phyloP scores from a whole-genome alignment of 352 stramenopile species.

The Pythium inflatum region DNA sequence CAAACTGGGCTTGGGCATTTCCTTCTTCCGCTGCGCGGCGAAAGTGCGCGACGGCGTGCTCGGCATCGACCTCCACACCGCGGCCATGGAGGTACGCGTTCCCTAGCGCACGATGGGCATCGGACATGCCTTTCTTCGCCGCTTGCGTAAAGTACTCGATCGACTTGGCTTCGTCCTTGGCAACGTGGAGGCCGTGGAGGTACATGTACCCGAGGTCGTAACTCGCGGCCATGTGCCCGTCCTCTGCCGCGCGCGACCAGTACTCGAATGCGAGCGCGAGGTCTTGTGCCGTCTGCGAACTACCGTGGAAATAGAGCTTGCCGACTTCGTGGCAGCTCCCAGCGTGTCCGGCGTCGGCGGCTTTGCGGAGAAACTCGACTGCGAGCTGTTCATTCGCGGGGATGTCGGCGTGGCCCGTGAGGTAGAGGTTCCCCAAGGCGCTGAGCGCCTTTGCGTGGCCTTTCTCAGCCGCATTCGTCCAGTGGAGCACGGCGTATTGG shows the following conservation, averaged over 20 bases:
- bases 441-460: constrained; percentile 76
- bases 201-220: constrained; percentile 83
- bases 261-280: constrained; percentile 55
- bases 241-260: constrained; percentile 62
- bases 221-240: constrained; percentile 70
- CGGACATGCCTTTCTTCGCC: constrained; percentile 65
- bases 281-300: constrained; percentile 37
- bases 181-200: constrained; percentile 68
- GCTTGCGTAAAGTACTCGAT: constrained; percentile 65
- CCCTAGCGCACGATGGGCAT: constrained; percentile 67
- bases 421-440: constrained; percentile 72
- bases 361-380: constrained; percentile 59
- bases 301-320: constrained; percentile 72
- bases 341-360: constrained; percentile 68
- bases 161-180: constrained; percentile 54
- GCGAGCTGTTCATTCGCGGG: constrained; percentile 51
- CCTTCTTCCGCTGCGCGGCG: constrained; percentile 63
- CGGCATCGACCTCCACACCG: constrained; percentile 35
- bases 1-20: constrained; percentile 69
- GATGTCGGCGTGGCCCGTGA: constrained; percentile 59
- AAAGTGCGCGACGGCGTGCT: constrained; percentile 59
- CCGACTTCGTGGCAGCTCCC: constrained; percentile 76
- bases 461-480: constrained; percentile 72
- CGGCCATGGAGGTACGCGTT: constrained; percentile 56
- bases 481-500: constrained; percentile 68